A percentile compares a stretch with the other conserved stretches of the same genome.
These are phyloP conservation scores for Gonapodya prolifera DNA, from an alignment of 192 early-diverging fungal genomes.

Conservation along the genomic window DNA sequence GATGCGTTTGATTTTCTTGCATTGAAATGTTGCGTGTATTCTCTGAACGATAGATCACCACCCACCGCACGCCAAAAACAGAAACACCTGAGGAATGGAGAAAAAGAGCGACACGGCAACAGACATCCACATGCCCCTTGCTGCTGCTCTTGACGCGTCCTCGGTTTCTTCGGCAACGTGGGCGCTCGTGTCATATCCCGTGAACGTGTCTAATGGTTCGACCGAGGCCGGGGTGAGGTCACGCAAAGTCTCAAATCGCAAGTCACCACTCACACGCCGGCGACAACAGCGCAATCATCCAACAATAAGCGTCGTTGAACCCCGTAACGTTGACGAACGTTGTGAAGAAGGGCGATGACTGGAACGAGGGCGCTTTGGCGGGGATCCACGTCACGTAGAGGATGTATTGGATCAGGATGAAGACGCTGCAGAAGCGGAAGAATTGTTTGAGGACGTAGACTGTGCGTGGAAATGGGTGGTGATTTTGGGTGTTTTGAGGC, in stretches of 20 bases:
- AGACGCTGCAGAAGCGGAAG: not conserved
- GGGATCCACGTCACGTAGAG: not conserved
- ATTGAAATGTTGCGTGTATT: not conserved
- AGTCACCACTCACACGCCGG: not conserved
- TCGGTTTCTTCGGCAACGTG: slow-evolving; percentile 1
- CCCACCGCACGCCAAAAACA: not conserved
- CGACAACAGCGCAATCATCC: not conserved
- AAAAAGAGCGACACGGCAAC: not conserved
- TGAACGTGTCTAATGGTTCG: not conserved
- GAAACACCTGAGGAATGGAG: not conserved
- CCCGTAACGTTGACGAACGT: not conserved
- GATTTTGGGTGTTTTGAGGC: not conserved
- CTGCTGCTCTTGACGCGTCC: not conserved
- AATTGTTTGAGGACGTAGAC: no score
- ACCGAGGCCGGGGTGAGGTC: not conserved
- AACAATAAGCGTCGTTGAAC: not conserved
- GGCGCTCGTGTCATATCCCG: not conserved
- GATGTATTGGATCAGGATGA: not conserved
- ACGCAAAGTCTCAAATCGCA: not conserved
- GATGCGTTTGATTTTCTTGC: not conserved
- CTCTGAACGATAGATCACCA: no score
- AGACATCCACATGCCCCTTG: not conserved
- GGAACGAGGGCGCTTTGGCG: not conserved
- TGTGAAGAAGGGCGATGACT: not conserved
- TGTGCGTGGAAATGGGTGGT: no score